Percentiles rank a stretch among this genome's conserved stretches.
phyloP scores from a whole-genome alignment of 768 basidiomycete species.

The Tephrocybe sp. region DNA sequence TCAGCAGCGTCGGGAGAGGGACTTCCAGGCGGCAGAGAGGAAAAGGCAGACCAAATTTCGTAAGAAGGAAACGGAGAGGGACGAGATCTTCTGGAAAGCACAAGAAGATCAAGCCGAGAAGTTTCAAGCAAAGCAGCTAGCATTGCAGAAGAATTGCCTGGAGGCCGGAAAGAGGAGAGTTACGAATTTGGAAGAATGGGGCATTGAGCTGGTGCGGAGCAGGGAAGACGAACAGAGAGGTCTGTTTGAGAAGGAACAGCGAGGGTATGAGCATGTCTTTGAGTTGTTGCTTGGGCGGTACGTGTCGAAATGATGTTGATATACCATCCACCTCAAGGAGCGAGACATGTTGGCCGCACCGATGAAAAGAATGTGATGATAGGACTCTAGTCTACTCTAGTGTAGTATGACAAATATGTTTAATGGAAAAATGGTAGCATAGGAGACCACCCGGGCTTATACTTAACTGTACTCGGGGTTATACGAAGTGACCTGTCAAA shows the following conservation, averaged over 20 bases:
- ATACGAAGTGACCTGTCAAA: constrained; percentile 1
- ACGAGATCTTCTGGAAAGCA: not conserved
- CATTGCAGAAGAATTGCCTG: constrained; percentile 3
- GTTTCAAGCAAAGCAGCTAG: not conserved
- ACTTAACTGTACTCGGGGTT: constrained; percentile 1
- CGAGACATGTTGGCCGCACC: no score
- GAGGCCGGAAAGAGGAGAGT: constrained; percentile 1
- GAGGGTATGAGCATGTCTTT: not conserved
- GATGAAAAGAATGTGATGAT: no score
- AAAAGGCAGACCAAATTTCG: not conserved
- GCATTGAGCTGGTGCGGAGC: not conserved
- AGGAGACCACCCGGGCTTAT: constrained; percentile 5
- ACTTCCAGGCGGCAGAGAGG: not conserved
- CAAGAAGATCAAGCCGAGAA: not conserved
- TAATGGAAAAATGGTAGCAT: not conserved
- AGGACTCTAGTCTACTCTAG: no score
- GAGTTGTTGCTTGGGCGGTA: not conserved
- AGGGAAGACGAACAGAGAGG: constrained; percentile 1
- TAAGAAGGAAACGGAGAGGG: not conserved
- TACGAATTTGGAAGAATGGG: constrained; percentile 4
- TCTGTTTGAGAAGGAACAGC: not conserved
- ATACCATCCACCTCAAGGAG: no score
- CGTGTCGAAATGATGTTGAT: not conserved
- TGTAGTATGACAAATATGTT: no score
- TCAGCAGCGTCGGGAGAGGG: not conserved